Evolutionary conservation across 176 grass and related monocot species (phyloP).

Genomic region (Saccharum officinarum): DNA sequence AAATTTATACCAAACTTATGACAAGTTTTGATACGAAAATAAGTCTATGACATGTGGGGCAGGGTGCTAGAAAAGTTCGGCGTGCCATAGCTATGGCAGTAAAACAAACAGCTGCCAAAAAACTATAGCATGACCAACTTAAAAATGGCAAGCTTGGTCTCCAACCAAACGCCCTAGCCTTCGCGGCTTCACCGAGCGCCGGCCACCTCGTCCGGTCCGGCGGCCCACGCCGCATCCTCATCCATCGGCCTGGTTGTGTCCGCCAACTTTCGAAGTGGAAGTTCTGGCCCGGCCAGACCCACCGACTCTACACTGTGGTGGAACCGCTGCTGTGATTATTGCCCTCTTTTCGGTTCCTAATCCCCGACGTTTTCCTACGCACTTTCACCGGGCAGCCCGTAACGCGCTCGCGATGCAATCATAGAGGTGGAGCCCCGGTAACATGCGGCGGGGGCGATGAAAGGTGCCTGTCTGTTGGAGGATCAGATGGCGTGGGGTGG

Average conservation of each 20-base stretch:
- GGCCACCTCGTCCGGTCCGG: neutral
- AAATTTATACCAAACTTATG: too few species aligned
- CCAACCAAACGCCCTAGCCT: neutral
- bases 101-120: too few species aligned
- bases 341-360: neutral
- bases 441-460: neutral
- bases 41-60: too few species aligned
- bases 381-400: neutral
- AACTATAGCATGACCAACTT: too few species aligned
- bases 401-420: conserved; percentile 3
- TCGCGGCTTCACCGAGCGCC: neutral
- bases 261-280: too few species aligned
- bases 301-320: neutral
- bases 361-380: neutral
- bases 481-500: neutral
- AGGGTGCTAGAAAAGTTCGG: too few species aligned
- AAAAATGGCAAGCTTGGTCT: too few species aligned
- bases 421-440: conserved; percentile 15
- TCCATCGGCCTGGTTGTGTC: too few species aligned
- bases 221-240: too few species aligned
- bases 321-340: neutral
- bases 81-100: too few species aligned
- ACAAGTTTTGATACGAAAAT: too few species aligned
- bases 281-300: too few species aligned
- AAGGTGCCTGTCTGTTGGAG: neutral